These are phyloP conservation scores for Penicillium flavigenum DNA, from an alignment of 495 filamentous ascomycete genomes.

Conservation along the genomic window DNA sequence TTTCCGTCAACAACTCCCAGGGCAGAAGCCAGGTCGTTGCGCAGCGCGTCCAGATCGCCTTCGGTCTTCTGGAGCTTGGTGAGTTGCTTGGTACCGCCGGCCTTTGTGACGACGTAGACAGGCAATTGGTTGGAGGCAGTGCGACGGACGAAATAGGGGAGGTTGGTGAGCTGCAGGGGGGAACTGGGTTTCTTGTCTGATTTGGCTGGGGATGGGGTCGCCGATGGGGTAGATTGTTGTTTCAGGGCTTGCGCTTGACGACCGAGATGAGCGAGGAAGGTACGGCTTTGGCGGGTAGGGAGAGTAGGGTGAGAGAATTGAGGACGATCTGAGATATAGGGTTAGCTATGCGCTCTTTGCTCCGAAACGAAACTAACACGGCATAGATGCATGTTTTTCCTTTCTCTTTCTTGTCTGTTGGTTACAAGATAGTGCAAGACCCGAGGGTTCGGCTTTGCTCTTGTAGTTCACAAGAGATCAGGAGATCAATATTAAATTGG, in stretches of 20 bases:
- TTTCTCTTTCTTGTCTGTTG: conserved; percentile 1
- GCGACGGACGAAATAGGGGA: conserved; percentile 71
- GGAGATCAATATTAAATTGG: not conserved
- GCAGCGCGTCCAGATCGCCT: conserved; percentile 62
- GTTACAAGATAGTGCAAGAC: conserved; percentile 2
- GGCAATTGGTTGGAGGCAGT: conserved; percentile 70
- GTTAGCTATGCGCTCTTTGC: not conserved
- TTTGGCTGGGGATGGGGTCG: conserved; percentile 28
- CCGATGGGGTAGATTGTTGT: conserved; percentile 32
- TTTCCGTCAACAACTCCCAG: conserved; percentile 47
- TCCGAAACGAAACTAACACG: not conserved
- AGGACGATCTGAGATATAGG: conserved; percentile 23
- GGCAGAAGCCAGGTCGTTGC: conserved; percentile 49
- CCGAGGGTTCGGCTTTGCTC: not conserved
- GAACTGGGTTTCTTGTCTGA: conserved; percentile 20
- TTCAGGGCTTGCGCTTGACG: conserved; percentile 42
- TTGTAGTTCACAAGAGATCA: not conserved
- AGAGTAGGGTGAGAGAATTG: conserved; percentile 23
- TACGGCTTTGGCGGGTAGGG: conserved; percentile 36
- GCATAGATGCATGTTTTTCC: not conserved
- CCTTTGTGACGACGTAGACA: conserved; percentile 74
- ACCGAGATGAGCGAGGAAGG: conserved; percentile 44
- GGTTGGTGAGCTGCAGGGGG: conserved; percentile 39
- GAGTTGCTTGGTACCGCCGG: conserved; percentile 72
- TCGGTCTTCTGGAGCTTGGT: conserved; percentile 77